Evolutionary conservation across 345 rosid species (phyloP).

Genomic region (Hevea brasiliensis): DNA sequence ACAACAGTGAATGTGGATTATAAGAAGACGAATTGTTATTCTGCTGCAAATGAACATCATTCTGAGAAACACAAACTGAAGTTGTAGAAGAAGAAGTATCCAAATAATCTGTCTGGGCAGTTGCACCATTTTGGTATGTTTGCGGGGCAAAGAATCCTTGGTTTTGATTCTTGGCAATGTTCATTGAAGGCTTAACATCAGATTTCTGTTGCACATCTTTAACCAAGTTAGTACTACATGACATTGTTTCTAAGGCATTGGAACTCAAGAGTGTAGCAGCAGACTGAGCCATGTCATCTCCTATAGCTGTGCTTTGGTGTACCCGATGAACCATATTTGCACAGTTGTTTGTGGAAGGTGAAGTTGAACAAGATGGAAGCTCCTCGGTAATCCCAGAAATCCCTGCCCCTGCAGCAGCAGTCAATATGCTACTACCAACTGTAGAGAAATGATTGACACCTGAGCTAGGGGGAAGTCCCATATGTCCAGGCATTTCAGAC

Average conservation of each 20-base stretch:
- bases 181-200: conserved; percentile 56
- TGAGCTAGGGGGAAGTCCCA: conserved; percentile 32
- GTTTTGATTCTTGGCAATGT: conserved; percentile 50
- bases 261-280: conserved; percentile 41
- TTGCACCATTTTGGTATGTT: conserved; percentile 40
- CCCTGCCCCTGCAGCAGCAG: conserved; percentile 39
- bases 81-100: conserved; percentile 76
- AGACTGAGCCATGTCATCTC: conserved; percentile 53
- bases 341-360: conserved; percentile 51
- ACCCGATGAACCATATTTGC: conserved; percentile 34
- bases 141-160: conserved; percentile 45
- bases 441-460: conserved; percentile 33
- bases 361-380: conserved; percentile 59
- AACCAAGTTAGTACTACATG: conserved; percentile 32
- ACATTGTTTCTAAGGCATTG: conserved; percentile 37
- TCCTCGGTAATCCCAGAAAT: conserved; percentile 58
- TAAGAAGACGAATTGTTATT: conserved; percentile 43
- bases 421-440: conserved; percentile 34
- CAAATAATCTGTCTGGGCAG: conserved; percentile 52
- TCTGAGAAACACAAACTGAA: conserved; percentile 59
- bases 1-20: conserved; percentile 43
- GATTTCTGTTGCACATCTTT: conserved; percentile 49
- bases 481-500: conserved; percentile 42
- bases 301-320: conserved; percentile 33
- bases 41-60: conserved; percentile 51